These are phyloP conservation scores for Colletotrichum somersetense DNA, from an alignment of 2,329 filamentous ascomycete species.

Conservation along the genomic window DNA sequence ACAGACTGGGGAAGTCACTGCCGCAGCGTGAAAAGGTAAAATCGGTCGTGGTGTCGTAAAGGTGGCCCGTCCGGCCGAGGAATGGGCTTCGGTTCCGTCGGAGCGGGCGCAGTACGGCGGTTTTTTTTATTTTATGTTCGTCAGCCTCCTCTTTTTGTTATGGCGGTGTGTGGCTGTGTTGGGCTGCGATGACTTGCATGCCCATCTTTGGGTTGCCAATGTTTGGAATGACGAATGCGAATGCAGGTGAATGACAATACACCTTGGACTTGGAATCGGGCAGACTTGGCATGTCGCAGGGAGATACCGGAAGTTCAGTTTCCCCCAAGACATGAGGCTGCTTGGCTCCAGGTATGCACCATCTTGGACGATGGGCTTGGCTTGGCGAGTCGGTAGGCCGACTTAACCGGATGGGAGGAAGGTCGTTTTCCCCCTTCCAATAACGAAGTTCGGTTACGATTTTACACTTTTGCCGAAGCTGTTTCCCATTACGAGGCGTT, in stretches of 20 bases:
- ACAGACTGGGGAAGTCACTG: neutral
- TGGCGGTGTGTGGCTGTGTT: slow-evolving; percentile 10
- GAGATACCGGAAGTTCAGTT: too few relatives aligned
- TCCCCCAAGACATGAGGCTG: neutral
- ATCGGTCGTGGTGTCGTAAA: neutral
- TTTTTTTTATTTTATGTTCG: neutral
- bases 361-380: neutral
- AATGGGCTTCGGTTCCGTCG: neutral
- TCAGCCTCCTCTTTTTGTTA: neutral
- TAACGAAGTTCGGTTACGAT: neutral
- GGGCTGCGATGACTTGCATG: neutral
- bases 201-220: neutral
- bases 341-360: too few relatives aligned
- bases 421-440: too few relatives aligned
- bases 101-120: neutral
- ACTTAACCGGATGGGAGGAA: neutral
- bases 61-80: neutral
- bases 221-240: neutral
- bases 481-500: neutral
- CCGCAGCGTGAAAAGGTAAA: slow-evolving; percentile 7
- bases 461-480: neutral
- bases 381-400: neutral
- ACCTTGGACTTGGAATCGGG: neutral
- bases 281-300: neutral
- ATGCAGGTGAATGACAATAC: neutral